phyloP scores from a whole-genome alignment of 352 stramenopile species.

The Phytophthora vignae region DNA sequence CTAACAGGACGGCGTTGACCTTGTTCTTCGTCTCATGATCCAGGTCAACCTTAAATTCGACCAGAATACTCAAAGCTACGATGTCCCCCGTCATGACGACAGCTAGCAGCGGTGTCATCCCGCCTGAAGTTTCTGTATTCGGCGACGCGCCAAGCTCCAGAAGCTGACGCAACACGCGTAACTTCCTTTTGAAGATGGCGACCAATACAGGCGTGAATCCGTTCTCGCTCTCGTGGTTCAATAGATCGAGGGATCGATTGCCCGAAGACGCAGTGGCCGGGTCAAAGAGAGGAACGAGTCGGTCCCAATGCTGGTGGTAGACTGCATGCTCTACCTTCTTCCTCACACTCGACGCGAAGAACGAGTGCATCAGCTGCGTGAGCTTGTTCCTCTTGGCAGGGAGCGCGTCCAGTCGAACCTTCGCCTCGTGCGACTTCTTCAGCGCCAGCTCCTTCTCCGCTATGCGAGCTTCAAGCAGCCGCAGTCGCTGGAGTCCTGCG shows the following conservation, averaged over 20 bases:
- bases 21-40: constrained; percentile 43
- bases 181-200: constrained; percentile 50
- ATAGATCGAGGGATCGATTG: constrained; percentile 23
- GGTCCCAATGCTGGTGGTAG: constrained; percentile 47
- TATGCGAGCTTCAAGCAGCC: constrained; percentile 46
- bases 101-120: constrained; percentile 65
- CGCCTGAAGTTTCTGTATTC: constrained; percentile 47
- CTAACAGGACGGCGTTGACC: constrained; percentile 50
- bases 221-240: constrained; percentile 68
- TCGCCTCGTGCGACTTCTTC: constrained; percentile 35
- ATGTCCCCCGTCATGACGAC: constrained; percentile 53
- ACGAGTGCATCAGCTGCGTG: constrained; percentile 42
- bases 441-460: constrained; percentile 39
- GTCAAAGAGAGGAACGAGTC: constrained; percentile 53
- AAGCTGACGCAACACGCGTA: constrained; percentile 48
- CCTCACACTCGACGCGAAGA: constrained; percentile 34
- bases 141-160: constrained; percentile 57
- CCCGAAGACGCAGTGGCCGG: constrained; percentile 15
- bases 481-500: constrained; percentile 37
- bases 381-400: constrained; percentile 43
- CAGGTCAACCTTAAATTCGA: constrained; percentile 54
- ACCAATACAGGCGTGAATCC: constrained; percentile 60
- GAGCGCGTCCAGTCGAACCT: constrained; percentile 53
- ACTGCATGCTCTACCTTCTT: constrained; percentile 63
- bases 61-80: constrained; percentile 55